Evolutionary conservation across 192 early-diverging fungal genomes (phyloP).

Genomic region (Backusella tuberculispora): DNA sequence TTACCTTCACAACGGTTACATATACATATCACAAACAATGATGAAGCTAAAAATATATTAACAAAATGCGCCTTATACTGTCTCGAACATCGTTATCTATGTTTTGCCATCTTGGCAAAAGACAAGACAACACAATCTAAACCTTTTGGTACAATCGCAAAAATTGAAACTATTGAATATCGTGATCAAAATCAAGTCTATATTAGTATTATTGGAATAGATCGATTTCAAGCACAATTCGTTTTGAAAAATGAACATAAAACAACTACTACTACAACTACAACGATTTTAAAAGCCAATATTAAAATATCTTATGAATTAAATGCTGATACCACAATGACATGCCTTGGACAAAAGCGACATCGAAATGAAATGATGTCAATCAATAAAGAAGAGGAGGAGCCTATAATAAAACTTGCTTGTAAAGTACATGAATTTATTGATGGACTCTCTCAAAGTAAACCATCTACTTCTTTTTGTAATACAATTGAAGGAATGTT

Average conservation of each 20-base stretch:
- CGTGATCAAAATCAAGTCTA: background rate
- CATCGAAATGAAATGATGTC: background rate
- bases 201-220: background rate
- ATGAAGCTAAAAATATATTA: background rate
- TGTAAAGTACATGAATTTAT: background rate
- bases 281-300: background rate
- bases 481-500: constrained; percentile 8
- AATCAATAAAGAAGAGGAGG: too few species aligned
- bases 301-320: background rate
- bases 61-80: background rate
- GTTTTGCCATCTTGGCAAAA: constrained; percentile 3
- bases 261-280: too few species aligned
- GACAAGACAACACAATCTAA: background rate
- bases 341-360: background rate
- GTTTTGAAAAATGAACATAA: too few species aligned
- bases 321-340: background rate
- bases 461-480: constrained; percentile 4
- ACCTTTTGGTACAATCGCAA: constrained; percentile 9
- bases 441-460: background rate
- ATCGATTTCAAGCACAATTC: background rate
- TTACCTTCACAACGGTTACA: background rate
- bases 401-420: background rate
- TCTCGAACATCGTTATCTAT: background rate
- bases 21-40: background rate
- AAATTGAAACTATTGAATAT: constrained; percentile 13